A percentile compares a stretch with the other conserved stretches of the same genome.
Evolutionary conservation across 345 rosid species (phyloP).

Genomic region (Bruguiera parviflora): DNA sequence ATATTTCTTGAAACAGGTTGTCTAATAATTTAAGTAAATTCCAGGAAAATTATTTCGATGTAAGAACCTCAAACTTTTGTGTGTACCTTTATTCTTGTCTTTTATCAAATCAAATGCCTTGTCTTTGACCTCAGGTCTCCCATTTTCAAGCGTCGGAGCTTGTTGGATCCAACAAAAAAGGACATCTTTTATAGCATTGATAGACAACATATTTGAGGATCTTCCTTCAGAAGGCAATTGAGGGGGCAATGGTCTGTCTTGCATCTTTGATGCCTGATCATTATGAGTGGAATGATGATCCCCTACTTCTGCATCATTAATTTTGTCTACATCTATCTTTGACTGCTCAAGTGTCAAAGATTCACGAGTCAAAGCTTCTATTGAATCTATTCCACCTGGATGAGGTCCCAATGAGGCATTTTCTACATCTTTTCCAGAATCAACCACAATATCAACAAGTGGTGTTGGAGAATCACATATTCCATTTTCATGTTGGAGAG

Average conservation of each 20-base stretch:
- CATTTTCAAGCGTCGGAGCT: background rate
- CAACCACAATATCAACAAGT: background rate
- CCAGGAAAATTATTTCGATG: background rate
- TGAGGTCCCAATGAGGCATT: background rate
- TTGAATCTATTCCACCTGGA: background rate
- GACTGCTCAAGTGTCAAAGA: constrained; percentile 4
- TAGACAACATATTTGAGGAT: background rate
- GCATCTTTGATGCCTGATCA: background rate
- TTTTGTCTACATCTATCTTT: background rate
- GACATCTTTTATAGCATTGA: constrained; percentile 3
- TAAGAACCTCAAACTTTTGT: background rate
- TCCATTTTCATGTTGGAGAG: background rate
- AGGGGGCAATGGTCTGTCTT: constrained; percentile 6
- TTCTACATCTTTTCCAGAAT: background rate
- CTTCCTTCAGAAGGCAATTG: background rate
- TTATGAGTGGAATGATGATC: background rate
- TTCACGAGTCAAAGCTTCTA: background rate
- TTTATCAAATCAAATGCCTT: background rate
- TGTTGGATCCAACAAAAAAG: constrained; percentile 8
- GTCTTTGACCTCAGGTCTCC: background rate
- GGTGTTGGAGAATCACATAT: background rate
- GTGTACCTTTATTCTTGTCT: constrained; percentile 14
- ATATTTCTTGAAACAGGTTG: background rate
- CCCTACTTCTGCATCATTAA: background rate
- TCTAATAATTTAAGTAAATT: background rate